A percentile compares a stretch with the other conserved stretches of the same genome.
phyloP scores from a whole-genome alignment of 176 grass and related monocot genomes.

The Puya raimondii region DNA sequence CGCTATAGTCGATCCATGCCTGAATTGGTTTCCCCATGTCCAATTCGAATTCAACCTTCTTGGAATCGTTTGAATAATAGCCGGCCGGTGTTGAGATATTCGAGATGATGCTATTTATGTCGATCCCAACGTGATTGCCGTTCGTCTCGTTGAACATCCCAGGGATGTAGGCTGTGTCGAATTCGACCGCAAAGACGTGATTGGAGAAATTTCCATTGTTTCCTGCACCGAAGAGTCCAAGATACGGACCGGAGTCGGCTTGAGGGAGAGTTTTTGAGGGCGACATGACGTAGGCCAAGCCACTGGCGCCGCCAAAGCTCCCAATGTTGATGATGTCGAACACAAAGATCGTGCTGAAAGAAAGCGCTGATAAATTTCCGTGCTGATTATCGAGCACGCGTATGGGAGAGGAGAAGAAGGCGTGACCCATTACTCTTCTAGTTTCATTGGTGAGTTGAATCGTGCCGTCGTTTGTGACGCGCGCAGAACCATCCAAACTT shows the following conservation, averaged over 20 bases:
- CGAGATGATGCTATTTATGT: constrained; percentile 21
- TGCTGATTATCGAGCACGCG: not conserved
- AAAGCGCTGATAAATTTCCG: not conserved
- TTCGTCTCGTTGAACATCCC: not conserved
- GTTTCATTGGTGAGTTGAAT: constrained; percentile 43
- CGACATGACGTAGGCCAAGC: constrained; percentile 22
- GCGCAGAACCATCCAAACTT: constrained; percentile 27
- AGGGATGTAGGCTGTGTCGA: constrained; percentile 21
- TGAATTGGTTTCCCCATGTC: constrained; percentile 15
- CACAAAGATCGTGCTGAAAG: constrained; percentile 39
- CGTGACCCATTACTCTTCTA: constrained; percentile 24
- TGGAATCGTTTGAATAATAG: constrained; percentile 18
- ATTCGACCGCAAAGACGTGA: constrained; percentile 38
- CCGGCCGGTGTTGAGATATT: constrained; percentile 19
- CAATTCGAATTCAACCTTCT: constrained; percentile 3
- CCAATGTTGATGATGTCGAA: constrained; percentile 29
- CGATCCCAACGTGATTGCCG: constrained; percentile 34
- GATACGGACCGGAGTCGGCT: constrained; percentile 13
- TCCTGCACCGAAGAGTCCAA: constrained; percentile 16
- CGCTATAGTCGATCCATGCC: constrained; percentile 39
- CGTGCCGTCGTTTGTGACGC: constrained; percentile 17
- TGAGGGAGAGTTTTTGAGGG: constrained; percentile 10
- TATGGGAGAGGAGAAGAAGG: constrained; percentile 27
- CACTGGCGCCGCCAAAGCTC: constrained; percentile 12
- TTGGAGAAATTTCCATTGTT: constrained; percentile 25